phyloP scores from a whole-genome alignment of 2,329 filamentous ascomycete species.

The Sphaerulina populicola region DNA sequence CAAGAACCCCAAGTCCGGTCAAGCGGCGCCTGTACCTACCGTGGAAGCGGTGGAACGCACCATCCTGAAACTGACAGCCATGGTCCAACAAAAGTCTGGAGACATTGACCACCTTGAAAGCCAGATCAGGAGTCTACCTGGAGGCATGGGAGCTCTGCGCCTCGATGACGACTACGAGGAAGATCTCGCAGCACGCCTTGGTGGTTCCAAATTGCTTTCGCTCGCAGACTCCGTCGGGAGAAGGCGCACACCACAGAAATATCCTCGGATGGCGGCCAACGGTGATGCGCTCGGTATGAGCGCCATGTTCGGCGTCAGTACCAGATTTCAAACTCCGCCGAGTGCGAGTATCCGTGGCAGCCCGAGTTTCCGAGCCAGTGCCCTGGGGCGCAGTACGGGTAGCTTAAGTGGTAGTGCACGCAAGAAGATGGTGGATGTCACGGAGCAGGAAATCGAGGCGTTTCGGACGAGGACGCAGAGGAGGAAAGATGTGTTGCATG shows the following conservation, averaged over 20 bases:
- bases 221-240: slow-evolving; percentile 27
- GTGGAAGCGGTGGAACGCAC: slow-evolving; percentile 88
- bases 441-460: slow-evolving; percentile 35
- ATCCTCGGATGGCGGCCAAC: slow-evolving; percentile 25
- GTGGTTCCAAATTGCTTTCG: slow-evolving; percentile 21
- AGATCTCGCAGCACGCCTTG: slow-evolving; percentile 27
- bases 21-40: slow-evolving; percentile 57
- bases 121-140: slow-evolving; percentile 64
- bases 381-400: slow-evolving; percentile 22
- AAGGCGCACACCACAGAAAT: slow-evolving; percentile 31
- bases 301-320: slow-evolving; percentile 29
- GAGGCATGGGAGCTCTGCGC: slow-evolving; percentile 26
- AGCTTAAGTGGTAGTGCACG: slow-evolving; percentile 27
- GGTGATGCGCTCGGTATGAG: slow-evolving; percentile 32
- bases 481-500: slow-evolving; percentile 35
- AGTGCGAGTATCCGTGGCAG: slow-evolving; percentile 7
- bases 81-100: slow-evolving; percentile 83
- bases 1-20: slow-evolving; percentile 10
- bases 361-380: slow-evolving; percentile 27
- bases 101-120: slow-evolving; percentile 86
- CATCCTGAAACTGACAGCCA: slow-evolving; percentile 82
- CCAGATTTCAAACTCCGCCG: slow-evolving; percentile 26
- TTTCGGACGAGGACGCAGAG: slow-evolving; percentile 30
- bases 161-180: slow-evolving; percentile 31
- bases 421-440: slow-evolving; percentile 36